These are phyloP conservation scores for Boletus coccyginus DNA, from an alignment of 768 basidiomycete species.

Conservation along the genomic window DNA sequence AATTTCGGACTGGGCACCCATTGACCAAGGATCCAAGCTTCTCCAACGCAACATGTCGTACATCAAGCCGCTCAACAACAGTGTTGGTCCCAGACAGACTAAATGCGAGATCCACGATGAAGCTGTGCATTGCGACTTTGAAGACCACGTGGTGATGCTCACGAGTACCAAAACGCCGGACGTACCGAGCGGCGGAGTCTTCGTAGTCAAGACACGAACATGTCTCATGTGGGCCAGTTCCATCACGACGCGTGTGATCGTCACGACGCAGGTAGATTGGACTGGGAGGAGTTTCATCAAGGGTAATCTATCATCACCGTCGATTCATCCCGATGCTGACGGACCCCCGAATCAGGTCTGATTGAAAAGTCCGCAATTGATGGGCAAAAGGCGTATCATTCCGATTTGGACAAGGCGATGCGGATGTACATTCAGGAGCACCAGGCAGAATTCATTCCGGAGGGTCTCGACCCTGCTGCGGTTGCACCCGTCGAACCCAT, in stretches of 20 bases:
- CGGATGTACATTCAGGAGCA: conserved; percentile 86
- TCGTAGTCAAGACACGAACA: conserved; percentile 90
- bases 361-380: conserved; percentile 91
- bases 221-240: conserved; percentile 93
- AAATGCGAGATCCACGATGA: conserved; percentile 96
- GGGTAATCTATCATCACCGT: conserved; percentile 41
- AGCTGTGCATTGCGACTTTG: conserved; percentile 73
- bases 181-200: conserved; percentile 91
- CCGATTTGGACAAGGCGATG: conserved; percentile 82
- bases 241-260: conserved; percentile 72
- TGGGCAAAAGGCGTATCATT: conserved; percentile 86
- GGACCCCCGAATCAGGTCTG: conserved; percentile 55
- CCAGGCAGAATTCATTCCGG: conserved; percentile 84
- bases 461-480: conserved; percentile 62
- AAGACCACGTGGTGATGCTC: conserved; percentile 75
- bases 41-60: conserved; percentile 91
- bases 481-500: conserved; percentile 47
- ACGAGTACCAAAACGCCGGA: conserved; percentile 94
- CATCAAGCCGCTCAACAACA: conserved; percentile 87
- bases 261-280: conserved; percentile 95
- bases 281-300: conserved; percentile 96
- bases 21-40: conserved; percentile 56
- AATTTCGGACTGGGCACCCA: conserved; percentile 91
- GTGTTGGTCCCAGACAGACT: conserved; percentile 90
- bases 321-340: neutral